Conservation (phyloP, 371 early-diverging fungal genomes). For the Blakeslea trispora region DNA sequence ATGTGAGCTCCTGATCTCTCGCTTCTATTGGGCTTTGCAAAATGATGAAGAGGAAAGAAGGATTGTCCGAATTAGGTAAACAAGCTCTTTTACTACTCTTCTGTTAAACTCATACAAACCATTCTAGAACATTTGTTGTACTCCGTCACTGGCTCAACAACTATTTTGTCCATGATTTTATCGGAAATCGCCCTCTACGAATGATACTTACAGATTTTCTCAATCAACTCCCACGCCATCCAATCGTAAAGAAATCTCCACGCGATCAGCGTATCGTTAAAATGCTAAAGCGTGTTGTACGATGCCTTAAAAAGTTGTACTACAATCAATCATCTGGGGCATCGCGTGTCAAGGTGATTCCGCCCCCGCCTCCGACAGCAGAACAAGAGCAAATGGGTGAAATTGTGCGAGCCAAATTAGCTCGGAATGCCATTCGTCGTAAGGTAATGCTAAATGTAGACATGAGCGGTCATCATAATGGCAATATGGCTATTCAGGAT, state of each 20-base stretch:
- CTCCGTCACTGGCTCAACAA: slow-evolving; percentile 71
- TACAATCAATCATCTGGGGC: slow-evolving; percentile 28
- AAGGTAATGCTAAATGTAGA: slow-evolving; percentile 27
- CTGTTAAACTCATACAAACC: not conserved
- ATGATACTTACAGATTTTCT: slow-evolving; percentile 46
- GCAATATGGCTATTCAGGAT: slow-evolving; percentile 40
- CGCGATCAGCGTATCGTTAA: slow-evolving; percentile 63
- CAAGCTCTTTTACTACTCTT: not conserved
- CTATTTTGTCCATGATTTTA: slow-evolving; percentile 68
- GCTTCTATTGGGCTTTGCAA: slow-evolving; percentile 63
- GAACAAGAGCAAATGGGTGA: slow-evolving; percentile 36
- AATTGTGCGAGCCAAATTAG: slow-evolving; percentile 32
- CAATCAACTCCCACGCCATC: slow-evolving; percentile 44
- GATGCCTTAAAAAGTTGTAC: slow-evolving; percentile 46
- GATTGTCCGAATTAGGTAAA: slow-evolving; percentile 60
- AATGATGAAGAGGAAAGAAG: slow-evolving; percentile 56
- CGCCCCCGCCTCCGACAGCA: slow-evolving; percentile 35
- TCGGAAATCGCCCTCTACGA: slow-evolving; percentile 49
- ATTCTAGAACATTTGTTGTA: slow-evolving; percentile 60
- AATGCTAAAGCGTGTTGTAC: slow-evolving; percentile 53
- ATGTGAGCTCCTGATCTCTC: slow-evolving; percentile 56
- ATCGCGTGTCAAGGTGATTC: slow-evolving; percentile 34
- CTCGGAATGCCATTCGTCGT: slow-evolving; percentile 30
- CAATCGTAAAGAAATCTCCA: slow-evolving; percentile 46
- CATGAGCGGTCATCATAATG: slow-evolving; percentile 32